phyloP scores from a whole-genome alignment of 2,329 filamentous ascomycete species.

The Gaeumannomyces tritici region DNA sequence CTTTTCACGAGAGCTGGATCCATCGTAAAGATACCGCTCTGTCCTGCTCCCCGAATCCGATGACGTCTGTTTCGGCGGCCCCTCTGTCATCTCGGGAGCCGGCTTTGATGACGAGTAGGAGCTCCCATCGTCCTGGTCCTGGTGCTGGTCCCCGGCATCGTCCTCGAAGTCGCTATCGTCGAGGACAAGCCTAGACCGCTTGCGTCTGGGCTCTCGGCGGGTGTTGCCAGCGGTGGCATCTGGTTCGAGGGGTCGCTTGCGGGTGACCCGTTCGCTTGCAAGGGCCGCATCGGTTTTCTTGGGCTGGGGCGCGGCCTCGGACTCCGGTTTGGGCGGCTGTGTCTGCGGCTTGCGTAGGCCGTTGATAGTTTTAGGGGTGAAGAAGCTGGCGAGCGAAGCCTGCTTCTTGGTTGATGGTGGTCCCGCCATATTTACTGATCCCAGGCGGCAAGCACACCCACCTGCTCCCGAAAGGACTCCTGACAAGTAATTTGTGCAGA shows the following conservation, averaged over 20 bases:
- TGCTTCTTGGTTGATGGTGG: conserved; percentile 54
- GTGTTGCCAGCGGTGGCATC: conserved; percentile 33
- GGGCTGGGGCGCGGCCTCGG: conserved; percentile 16
- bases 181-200: conserved; percentile 1
- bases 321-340: not conserved
- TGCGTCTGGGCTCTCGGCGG: conserved; percentile 4
- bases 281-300: not conserved
- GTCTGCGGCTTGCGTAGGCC: conserved; percentile 18
- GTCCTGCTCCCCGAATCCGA: conserved; percentile 30
- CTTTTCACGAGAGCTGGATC: conserved; percentile 27
- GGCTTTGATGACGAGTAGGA: not conserved
- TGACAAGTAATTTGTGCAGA: too few species aligned
- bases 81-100: conserved; percentile 9
- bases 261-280: conserved; percentile 19
- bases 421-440: conserved; percentile 22
- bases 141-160: not conserved
- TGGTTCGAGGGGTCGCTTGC: conserved; percentile 43
- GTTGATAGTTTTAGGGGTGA: conserved; percentile 52
- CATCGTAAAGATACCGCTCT: conserved; percentile 41
- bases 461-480: not conserved
- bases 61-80: not conserved
- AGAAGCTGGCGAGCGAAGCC: conserved; percentile 79
- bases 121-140: conserved; percentile 9
- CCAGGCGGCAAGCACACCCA: not conserved
- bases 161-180: conserved; percentile 1